Conservation (phyloP, 345 rosid species). For the Eucalyptus lansdowneana region DNA sequence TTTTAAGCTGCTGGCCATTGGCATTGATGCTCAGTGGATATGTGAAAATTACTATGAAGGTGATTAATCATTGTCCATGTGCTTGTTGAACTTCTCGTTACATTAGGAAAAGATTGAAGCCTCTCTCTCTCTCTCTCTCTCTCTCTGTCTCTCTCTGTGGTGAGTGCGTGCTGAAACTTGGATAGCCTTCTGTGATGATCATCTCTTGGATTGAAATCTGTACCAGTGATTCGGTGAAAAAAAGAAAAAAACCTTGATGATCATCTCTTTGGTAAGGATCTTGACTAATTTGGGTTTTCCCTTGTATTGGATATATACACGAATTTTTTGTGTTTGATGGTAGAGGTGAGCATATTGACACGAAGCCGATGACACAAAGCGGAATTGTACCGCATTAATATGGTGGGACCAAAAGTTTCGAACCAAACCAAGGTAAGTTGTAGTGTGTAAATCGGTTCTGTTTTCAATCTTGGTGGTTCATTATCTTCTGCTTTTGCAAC, state of each 20-base stretch:
- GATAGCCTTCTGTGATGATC: neutral
- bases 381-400: neutral
- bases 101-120: neutral
- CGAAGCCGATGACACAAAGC: neutral
- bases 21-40: neutral
- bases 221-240: fast-evolving
- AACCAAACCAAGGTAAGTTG: neutral
- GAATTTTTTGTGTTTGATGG: neutral
- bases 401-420: neutral
- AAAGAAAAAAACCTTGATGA: neutral
- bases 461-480: neutral
- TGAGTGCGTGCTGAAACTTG: neutral
- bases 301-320: neutral
- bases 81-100: neutral
- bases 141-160: neutral
- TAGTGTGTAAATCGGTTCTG: neutral
- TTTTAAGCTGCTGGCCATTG: neutral
- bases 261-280: neutral
- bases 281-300: neutral
- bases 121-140: neutral
- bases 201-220: neutral
- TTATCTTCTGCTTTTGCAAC: neutral
- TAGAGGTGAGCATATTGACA: neutral
- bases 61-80: neutral
- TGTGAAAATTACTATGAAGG: neutral